Evolutionary conservation across 2,329 filamentous ascomycete genomes (phyloP).

Genomic region (Chaetomiaceae sp.): DNA sequence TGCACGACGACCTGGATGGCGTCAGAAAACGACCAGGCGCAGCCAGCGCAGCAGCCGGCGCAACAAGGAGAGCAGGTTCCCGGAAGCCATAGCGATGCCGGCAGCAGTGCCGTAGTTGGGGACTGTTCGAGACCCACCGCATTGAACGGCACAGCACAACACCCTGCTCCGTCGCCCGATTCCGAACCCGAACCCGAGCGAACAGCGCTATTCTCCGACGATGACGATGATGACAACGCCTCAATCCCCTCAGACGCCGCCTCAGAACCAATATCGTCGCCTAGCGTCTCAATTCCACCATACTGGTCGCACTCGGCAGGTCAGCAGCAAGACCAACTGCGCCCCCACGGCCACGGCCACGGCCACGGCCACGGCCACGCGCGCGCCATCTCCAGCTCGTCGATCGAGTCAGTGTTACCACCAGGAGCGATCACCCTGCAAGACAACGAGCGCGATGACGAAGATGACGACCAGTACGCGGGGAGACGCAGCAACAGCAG

Average conservation of each 20-base stretch:
- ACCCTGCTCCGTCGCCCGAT: background rate
- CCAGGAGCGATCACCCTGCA: slow-evolving; percentile 53
- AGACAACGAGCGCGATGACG: slow-evolving; percentile 53
- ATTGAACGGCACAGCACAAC: background rate
- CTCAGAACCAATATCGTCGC: slow-evolving; percentile 13
- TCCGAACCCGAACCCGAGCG: background rate
- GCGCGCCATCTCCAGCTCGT: slow-evolving; percentile 36
- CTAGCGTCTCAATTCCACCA: slow-evolving; percentile 17
- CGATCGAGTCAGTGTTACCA: slow-evolving; percentile 43
- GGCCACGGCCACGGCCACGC: slow-evolving; percentile 28
- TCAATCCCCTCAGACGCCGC: slow-evolving; percentile 12
- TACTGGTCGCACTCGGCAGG: slow-evolving; percentile 7
- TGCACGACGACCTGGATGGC: slow-evolving; percentile 17
- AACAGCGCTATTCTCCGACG: slow-evolving; percentile 7
- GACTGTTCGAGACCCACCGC: background rate
- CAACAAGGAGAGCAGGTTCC: slow-evolving; percentile 4
- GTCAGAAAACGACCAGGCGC: slow-evolving; percentile 12
- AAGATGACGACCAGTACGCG: slow-evolving; percentile 29
- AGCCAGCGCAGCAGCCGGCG: slow-evolving; percentile 6
- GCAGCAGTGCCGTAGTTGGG: background rate
- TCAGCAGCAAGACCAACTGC: background rate
- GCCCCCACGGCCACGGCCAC: slow-evolving; percentile 25
- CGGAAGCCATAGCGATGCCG: background rate
- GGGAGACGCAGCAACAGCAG: slow-evolving; percentile 16
- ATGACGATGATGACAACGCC: slow-evolving; percentile 9